phyloP scores from a whole-genome alignment of 176 grass and related monocot species.

The Bothriochloa decipiens region DNA sequence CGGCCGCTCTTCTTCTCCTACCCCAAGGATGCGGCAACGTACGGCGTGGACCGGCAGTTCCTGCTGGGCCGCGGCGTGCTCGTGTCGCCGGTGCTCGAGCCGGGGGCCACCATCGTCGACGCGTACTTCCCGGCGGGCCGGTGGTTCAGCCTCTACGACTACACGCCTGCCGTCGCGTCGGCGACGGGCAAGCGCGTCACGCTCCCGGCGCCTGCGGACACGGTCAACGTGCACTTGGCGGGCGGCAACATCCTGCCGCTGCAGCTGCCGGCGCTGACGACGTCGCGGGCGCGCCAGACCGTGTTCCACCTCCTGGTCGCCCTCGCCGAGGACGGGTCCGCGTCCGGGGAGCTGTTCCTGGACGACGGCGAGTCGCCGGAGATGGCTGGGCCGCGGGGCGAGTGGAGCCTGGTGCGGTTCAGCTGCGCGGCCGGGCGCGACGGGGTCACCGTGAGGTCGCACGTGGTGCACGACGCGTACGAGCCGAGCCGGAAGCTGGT shows the following conservation, averaged over 20 bases:
- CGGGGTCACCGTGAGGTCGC: slow-evolving; percentile 50
- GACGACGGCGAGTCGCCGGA: slow-evolving; percentile 73
- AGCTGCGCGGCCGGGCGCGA: background rate
- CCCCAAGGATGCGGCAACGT: slow-evolving; percentile 55
- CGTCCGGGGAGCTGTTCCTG: slow-evolving; percentile 63
- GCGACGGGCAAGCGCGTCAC: slow-evolving; percentile 38
- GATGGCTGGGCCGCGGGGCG: slow-evolving; percentile 49
- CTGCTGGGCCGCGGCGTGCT: slow-evolving; percentile 68
- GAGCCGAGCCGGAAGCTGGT: slow-evolving; percentile 39
- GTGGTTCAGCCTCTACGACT: slow-evolving; percentile 76
- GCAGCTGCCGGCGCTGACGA: slow-evolving; percentile 58
- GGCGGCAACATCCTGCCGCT: slow-evolving; percentile 61
- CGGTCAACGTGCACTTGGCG: slow-evolving; percentile 65
- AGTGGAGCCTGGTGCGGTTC: slow-evolving; percentile 64
- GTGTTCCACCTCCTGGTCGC: slow-evolving; percentile 69
- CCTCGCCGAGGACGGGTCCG: slow-evolving; percentile 41
- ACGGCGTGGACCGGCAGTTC: slow-evolving; percentile 63
- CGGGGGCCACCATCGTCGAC: slow-evolving; percentile 38
- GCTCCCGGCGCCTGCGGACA: slow-evolving; percentile 58
- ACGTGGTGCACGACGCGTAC: slow-evolving; percentile 58
- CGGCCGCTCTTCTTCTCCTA: slow-evolving; percentile 92
- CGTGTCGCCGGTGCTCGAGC: slow-evolving; percentile 69
- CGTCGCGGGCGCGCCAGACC: slow-evolving; percentile 40
- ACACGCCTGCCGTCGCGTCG: slow-evolving; percentile 33
- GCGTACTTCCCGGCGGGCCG: slow-evolving; percentile 71